Conservation (phyloP, 106 monocot species). For the Narthecium ossifragum region DNA sequence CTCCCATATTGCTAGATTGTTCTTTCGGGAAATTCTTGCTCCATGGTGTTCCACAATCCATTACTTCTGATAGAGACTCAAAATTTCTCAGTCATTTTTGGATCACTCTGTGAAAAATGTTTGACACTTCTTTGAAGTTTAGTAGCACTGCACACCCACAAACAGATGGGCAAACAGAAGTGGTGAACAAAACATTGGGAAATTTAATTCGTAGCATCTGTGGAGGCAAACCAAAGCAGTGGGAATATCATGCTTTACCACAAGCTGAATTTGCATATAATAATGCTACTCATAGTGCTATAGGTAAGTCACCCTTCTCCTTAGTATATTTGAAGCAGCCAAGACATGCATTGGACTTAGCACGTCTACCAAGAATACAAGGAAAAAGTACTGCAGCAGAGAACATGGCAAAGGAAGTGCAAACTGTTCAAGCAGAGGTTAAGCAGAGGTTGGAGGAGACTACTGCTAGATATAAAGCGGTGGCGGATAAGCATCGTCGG, state of each 20-base stretch:
- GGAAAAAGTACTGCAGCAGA: no score
- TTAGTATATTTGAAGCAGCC: not conserved
- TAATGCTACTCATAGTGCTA: not conserved
- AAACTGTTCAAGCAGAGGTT: not conserved
- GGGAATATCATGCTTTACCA: not conserved
- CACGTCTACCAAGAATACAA: not conserved
- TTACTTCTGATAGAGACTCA: not conserved
- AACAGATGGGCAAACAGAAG: not conserved
- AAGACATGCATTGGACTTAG: not conserved
- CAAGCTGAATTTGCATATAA: constrained; percentile 7
- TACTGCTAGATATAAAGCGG: not conserved
- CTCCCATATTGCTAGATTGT: not conserved
- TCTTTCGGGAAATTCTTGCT: not conserved
- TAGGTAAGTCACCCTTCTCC: not conserved
- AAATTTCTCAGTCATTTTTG: not conserved
- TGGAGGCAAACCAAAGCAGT: not conserved
- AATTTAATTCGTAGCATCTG: not conserved
- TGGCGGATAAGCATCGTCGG: not conserved
- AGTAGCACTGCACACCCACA: not conserved
- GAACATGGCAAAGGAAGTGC: not conserved
- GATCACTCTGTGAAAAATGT: not conserved
- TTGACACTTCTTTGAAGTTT: not conserved
- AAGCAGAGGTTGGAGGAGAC: not conserved
- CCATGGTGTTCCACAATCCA: not conserved
- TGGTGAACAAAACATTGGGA: not conserved